A percentile compares a stretch with the other conserved stretches of the same genome.
Evolutionary conservation across 129 eudicot genomes (phyloP).

Genomic region (Flaveria brownii): DNA sequence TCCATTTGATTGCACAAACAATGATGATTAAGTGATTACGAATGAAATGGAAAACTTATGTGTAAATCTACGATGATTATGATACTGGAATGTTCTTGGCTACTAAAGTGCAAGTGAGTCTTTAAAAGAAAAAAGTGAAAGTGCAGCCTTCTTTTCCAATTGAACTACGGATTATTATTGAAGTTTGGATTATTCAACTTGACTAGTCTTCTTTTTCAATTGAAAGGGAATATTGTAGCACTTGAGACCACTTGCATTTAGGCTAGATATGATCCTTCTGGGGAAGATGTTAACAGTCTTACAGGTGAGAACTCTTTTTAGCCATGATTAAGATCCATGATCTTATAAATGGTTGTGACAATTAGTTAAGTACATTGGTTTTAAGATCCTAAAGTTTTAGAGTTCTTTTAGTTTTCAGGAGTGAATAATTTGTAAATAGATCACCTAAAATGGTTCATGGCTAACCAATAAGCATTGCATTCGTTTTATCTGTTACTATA

Average conservation of each 20-base stretch:
- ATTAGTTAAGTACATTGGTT: neutral
- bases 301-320: neutral
- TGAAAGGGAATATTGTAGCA: neutral
- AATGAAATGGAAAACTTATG: too few relatives aligned
- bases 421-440: neutral
- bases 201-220: too few relatives aligned
- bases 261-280: neutral
- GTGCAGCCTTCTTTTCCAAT: too few relatives aligned
- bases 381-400: neutral
- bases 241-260: neutral
- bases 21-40: too few relatives aligned
- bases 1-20: too few relatives aligned
- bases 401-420: neutral
- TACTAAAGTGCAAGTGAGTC: too few relatives aligned
- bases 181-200: too few relatives aligned
- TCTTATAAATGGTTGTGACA: neutral
- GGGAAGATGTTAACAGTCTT: neutral
- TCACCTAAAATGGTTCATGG: neutral
- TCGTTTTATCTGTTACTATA: neutral
- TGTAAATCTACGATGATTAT: too few relatives aligned
- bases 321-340: neutral
- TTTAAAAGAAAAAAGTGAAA: too few relatives aligned
- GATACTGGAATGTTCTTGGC: too few relatives aligned
- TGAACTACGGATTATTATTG: too few relatives aligned
- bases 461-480: neutral